A percentile compares a stretch with the other conserved stretches of the same genome.
phyloP scores from a whole-genome alignment of 345 rosid species.

The Microthlaspi erraticum region DNA sequence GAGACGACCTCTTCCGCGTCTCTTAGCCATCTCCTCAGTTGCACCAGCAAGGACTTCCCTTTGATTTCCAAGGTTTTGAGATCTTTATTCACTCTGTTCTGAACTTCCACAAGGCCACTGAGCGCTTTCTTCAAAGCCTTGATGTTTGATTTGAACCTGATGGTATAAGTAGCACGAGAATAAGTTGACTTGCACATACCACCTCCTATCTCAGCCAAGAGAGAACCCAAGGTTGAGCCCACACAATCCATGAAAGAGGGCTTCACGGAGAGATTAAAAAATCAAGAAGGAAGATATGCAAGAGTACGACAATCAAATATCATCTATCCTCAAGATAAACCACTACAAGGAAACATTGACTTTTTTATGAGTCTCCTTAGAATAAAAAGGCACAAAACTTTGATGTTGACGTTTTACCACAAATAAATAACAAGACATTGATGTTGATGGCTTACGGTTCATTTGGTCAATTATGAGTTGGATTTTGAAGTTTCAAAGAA shows the following conservation, averaged over 20 bases:
- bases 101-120: constrained; percentile 20
- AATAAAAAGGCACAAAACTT: background rate
- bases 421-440: constrained; percentile 1
- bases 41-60: constrained; percentile 30
- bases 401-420: background rate
- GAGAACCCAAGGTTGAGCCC: constrained; percentile 33
- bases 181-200: constrained; percentile 39
- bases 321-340: constrained; percentile 4
- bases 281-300: constrained; percentile 9
- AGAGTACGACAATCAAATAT: background rate
- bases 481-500: constrained; percentile 22
- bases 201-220: constrained; percentile 36
- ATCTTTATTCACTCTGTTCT: constrained; percentile 23
- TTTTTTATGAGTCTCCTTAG: background rate
- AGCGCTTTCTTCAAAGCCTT: constrained; percentile 29
- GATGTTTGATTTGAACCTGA: constrained; percentile 44
- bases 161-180: constrained; percentile 16
- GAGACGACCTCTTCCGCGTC: constrained; percentile 30
- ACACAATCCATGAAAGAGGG: constrained; percentile 38
- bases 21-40: constrained; percentile 40
- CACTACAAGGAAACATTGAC: background rate
- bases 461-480: constrained; percentile 3
- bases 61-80: constrained; percentile 38
- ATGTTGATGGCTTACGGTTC: constrained; percentile 15
- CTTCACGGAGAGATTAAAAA: constrained; percentile 14